Base-by-base conservation (phyloP, 805 yeast species). In the Schwanniomyces yamadae region DNA sequence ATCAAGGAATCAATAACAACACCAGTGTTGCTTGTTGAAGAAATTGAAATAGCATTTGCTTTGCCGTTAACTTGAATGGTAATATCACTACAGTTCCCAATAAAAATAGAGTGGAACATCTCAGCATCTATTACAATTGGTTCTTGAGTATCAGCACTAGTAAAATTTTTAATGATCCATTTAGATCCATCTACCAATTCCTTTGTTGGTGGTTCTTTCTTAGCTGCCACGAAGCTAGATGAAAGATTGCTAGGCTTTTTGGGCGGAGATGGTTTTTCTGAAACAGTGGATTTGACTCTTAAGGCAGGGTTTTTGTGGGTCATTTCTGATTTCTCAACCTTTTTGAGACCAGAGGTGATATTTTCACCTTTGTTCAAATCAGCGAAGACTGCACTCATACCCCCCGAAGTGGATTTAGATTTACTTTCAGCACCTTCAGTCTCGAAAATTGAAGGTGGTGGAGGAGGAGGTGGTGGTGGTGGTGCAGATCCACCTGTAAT, bases 401-500 rank as follows among this genome's bases (percentile, higher is more conserved):
- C 93, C 28, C 63, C 65, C 37, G 40, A 50, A 0, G 65, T 37
- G 8, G 52, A 50, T 12, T 59, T 39, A 14, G 45, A 14, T 5
- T 40, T 23, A 13, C 13, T 13, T 45, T 22, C 5, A 37, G 38
- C 13, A 3, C 18, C 27, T 3, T 34, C 44, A 6, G 59, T 64
- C 7, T 75, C 79, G 53, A 79, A 85, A 23, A 84, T 68, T 38
- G 80, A 66, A 7, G 95, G 80, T 18, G 95, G 91, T 10, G 82
- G 78, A 2, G 95, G 87, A 1, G 93, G 91, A 3, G 95, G 95
- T 2, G 95, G 95, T 2, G 97, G 97, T 12, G 95, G 95, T 5
- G 90, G 86, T 15, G 63, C 59, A 6, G 73, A 47, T 23, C 49
- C 47, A 10, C 49, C 64, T 9, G 71, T 52, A 3, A 77, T 54